Percentiles rank a stretch among this genome's conserved stretches.
Evolutionary conservation across 2,329 filamentous ascomycete species (phyloP).

Genomic region (Fusarium verrucosum): DNA sequence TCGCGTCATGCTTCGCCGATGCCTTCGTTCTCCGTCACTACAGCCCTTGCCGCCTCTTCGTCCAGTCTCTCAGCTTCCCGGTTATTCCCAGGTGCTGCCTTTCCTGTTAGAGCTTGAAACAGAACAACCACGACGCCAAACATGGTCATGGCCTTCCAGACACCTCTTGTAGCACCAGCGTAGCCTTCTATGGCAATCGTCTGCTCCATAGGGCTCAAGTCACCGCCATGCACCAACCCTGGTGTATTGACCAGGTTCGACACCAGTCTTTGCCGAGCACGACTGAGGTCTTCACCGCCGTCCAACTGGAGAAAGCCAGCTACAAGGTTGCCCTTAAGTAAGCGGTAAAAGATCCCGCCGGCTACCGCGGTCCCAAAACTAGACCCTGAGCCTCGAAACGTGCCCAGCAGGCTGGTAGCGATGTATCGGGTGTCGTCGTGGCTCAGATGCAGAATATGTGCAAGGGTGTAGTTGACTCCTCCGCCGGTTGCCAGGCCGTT

Average conservation of each 20-base stretch:
- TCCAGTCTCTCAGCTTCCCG: slow-evolving; percentile 47
- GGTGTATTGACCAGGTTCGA: slow-evolving; percentile 61
- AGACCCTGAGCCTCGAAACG: slow-evolving; percentile 83
- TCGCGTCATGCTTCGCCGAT: slow-evolving; percentile 43
- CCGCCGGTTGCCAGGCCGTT: slow-evolving; percentile 80
- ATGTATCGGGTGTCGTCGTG: slow-evolving; percentile 74
- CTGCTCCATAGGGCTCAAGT: slow-evolving; percentile 54
- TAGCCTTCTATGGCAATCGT: slow-evolving; percentile 60
- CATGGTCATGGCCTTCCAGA: slow-evolving; percentile 60
- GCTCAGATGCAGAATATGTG: slow-evolving; percentile 80
- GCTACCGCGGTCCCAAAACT: slow-evolving; percentile 83
- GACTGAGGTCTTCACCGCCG: slow-evolving; percentile 46
- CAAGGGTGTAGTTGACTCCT: slow-evolving; percentile 81
- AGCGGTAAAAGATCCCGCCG: slow-evolving; percentile 76
- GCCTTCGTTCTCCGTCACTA: slow-evolving; percentile 45
- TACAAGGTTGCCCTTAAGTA: slow-evolving; percentile 65
- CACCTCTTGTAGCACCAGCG: slow-evolving; percentile 53
- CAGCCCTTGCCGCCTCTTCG: slow-evolving; percentile 42
- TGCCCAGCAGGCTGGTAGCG: slow-evolving; percentile 77
- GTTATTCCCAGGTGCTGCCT: slow-evolving; percentile 64
- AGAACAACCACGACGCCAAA: slow-evolving; percentile 56
- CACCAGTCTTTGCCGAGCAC: slow-evolving; percentile 53
- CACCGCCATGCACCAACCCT: slow-evolving; percentile 57
- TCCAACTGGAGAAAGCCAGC: slow-evolving; percentile 64
- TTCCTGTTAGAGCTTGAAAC: slow-evolving; percentile 62